phyloP scores from a whole-genome alignment of 495 filamentous ascomycete genomes.

The Neurospora sp. region DNA sequence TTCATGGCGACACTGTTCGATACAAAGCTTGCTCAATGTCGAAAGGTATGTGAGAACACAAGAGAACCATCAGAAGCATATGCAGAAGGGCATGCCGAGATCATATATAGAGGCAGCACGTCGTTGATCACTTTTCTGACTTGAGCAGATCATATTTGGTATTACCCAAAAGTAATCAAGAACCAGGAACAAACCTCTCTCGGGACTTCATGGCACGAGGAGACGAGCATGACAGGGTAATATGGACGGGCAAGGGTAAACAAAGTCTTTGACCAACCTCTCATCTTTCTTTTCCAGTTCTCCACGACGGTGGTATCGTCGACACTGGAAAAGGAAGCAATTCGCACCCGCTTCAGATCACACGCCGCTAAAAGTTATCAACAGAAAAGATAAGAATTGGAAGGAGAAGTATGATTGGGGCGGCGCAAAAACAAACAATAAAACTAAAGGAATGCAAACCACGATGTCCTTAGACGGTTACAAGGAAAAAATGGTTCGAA shows the following conservation, averaged over 20 bases:
- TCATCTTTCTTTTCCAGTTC: neutral
- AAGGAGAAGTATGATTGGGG: too few species aligned
- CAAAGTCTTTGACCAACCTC: neutral
- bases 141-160: neutral
- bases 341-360: too few species aligned
- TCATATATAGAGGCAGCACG: neutral
- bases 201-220: neutral
- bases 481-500: too few species aligned
- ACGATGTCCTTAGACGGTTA: too few species aligned
- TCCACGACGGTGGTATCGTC: neutral
- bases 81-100: neutral
- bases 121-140: neutral
- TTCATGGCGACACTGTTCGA: slow-evolving; percentile 17
- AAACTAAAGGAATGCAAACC: too few species aligned
- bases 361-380: too few species aligned
- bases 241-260: neutral
- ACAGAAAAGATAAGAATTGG: too few species aligned
- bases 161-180: neutral
- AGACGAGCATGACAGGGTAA: neutral
- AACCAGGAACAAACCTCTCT: neutral
- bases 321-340: neutral
- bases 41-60: neutral
- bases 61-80: neutral
- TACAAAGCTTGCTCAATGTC: neutral
- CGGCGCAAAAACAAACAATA: too few species aligned